These are phyloP conservation scores for Achaetomiella virescens DNA, from an alignment of 495 filamentous ascomycete species.

Conservation along the genomic window DNA sequence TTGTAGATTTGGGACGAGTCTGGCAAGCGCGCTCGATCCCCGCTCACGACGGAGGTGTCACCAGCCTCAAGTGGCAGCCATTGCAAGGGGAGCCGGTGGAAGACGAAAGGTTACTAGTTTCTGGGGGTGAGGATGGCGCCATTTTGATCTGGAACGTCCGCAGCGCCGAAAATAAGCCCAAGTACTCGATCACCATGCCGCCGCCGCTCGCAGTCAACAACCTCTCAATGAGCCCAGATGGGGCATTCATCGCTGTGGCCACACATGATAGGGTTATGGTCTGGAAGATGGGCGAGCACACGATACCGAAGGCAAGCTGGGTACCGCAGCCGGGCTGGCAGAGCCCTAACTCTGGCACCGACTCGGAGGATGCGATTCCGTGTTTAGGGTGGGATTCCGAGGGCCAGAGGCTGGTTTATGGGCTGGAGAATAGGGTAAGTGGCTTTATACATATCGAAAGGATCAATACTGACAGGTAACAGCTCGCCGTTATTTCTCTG, in stretches of 20 bases:
- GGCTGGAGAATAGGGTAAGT: conserved; percentile 31
- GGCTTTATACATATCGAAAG: not conserved
- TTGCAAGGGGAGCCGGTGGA: conserved; percentile 28
- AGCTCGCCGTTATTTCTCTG: conserved; percentile 41
- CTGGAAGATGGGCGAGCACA: conserved; percentile 64
- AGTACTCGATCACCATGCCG: conserved; percentile 52
- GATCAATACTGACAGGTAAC: not conserved
- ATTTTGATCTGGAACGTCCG: conserved; percentile 64
- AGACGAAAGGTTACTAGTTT: conserved; percentile 46
- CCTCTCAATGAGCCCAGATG: conserved; percentile 66
- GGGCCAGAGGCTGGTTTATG: conserved; percentile 68
- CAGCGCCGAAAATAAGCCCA: conserved; percentile 48
- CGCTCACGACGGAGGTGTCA: conserved; percentile 45
- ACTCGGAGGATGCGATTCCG: conserved; percentile 43
- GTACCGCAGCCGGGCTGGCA: conserved; percentile 44
- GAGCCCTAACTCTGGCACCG: conserved; percentile 42
- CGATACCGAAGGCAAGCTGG: conserved; percentile 59
- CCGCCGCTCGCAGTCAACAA: conserved; percentile 48
- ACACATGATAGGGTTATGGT: conserved; percentile 59
- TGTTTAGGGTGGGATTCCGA: conserved; percentile 71
- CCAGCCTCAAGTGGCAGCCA: conserved; percentile 49
- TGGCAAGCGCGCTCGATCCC: conserved; percentile 41
- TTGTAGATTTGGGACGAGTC: conserved; percentile 45
- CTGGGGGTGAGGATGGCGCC: conserved; percentile 54
- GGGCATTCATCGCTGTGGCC: conserved; percentile 62